Evolutionary conservation across 805 yeast genomes (phyloP).

Genomic region (Saccharomyces jurei): DNA sequence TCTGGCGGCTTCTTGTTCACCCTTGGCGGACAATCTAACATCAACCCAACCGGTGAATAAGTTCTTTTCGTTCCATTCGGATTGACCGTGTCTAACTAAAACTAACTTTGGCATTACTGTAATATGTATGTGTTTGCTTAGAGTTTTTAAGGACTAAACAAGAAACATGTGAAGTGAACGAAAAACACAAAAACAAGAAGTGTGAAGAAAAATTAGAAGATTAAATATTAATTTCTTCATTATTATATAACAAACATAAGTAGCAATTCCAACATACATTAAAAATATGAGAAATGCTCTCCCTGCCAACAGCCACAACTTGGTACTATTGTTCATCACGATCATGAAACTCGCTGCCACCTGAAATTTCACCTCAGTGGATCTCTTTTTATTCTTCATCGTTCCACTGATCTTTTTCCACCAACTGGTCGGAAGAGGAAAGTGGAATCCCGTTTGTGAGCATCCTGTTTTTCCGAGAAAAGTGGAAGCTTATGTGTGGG

Average conservation of each 20-base stretch:
- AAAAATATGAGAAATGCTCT: background rate
- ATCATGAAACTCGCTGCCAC: background rate
- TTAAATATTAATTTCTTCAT: background rate
- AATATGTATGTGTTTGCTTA: slow-evolving; percentile 3
- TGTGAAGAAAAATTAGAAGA: too few species aligned
- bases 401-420: background rate
- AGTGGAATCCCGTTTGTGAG: background rate
- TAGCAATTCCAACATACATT: background rate
- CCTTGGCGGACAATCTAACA: slow-evolving; percentile 73
- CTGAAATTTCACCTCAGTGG: background rate
- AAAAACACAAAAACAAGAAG: too few species aligned
- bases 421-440: background rate
- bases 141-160: background rate
- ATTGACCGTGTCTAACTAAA: slow-evolving; percentile 97
- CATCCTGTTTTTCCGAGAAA: background rate
- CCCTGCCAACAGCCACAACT: background rate
- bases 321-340: background rate
- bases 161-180: background rate
- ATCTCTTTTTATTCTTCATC: background rate
- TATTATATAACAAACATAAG: background rate
- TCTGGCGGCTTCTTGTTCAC: slow-evolving; percentile 82
- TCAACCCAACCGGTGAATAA: slow-evolving; percentile 99
- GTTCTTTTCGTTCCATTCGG: slow-evolving; percentile 98
- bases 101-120: slow-evolving; percentile 55
- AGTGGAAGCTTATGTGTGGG: background rate